A percentile compares a stretch with the other conserved stretches of the same genome.
phyloP scores from a whole-genome alignment of 1,139 yeast species.

The Ashbya aceris region DNA sequence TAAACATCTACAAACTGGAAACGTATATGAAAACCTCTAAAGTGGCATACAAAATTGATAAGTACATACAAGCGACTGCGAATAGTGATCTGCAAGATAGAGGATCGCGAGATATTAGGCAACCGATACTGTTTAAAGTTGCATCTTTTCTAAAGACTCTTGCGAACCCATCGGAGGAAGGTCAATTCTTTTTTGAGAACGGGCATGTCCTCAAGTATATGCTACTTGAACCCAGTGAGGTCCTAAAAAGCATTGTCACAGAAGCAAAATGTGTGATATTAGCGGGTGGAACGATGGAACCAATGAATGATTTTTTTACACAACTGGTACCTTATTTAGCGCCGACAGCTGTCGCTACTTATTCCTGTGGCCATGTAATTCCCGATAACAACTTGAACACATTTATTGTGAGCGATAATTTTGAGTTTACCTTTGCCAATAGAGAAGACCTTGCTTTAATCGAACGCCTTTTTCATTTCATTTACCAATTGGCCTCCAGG shows the following conservation, averaged over 20 bases:
- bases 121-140: constrained; percentile 58
- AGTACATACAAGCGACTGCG: constrained; percentile 41
- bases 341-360: constrained; percentile 38
- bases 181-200: constrained; percentile 57
- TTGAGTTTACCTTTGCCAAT: constrained; percentile 64
- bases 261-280: constrained; percentile 63
- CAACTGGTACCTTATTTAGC: constrained; percentile 57
- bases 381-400: constrained; percentile 62
- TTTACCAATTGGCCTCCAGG: constrained; percentile 35
- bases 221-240: constrained; percentile 70
- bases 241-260: constrained; percentile 57
- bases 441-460: constrained; percentile 44
- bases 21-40: constrained; percentile 57
- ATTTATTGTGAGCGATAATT: constrained; percentile 38
- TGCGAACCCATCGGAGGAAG: constrained; percentile 72
- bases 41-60: constrained; percentile 76
- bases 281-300: constrained; percentile 98
- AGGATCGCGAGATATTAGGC: constrained; percentile 11
- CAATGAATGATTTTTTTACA: constrained; percentile 58
- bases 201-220: constrained; percentile 48
- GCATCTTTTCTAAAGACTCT: constrained; percentile 56
- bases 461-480: constrained; percentile 42
- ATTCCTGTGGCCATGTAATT: constrained; percentile 79
- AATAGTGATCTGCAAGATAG: neutral
- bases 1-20: constrained; percentile 63